Conservation (phyloP, 305 asterid genomes). For the Lippia alba region DNA sequence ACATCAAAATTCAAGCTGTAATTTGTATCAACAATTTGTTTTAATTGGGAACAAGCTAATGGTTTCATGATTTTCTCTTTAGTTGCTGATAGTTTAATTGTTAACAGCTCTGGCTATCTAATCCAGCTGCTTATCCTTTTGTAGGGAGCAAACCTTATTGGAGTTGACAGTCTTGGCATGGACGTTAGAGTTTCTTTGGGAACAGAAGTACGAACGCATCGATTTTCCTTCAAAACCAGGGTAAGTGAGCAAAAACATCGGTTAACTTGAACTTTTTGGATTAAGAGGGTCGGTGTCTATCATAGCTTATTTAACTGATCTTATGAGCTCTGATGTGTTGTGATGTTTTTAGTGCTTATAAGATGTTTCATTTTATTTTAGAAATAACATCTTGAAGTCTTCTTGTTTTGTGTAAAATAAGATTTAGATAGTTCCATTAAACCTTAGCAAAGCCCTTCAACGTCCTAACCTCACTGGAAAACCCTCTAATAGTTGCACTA, state of each 20-base stretch:
- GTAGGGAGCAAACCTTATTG: slow-evolving; percentile 72
- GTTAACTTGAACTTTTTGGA: background rate
- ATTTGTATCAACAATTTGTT: background rate
- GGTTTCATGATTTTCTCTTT: slow-evolving; percentile 2
- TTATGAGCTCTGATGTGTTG: too few species aligned
- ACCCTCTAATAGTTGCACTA: too few species aligned
- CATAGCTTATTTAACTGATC: too few species aligned
- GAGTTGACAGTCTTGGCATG: slow-evolving; percentile 85
- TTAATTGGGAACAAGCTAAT: background rate
- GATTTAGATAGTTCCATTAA: too few species aligned
- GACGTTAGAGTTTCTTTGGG: slow-evolving; percentile 75
- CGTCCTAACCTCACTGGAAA: too few species aligned
- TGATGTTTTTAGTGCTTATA: too few species aligned
- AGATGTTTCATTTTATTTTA: too few species aligned
- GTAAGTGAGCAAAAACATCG: slow-evolving; percentile 45
- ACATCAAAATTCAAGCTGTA: background rate
- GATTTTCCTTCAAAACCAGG: slow-evolving; percentile 75
- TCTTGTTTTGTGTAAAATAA: too few species aligned
- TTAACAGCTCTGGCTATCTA: slow-evolving; percentile 27
- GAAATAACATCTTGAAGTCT: too few species aligned
- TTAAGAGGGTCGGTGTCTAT: too few species aligned
- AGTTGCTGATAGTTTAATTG: background rate
- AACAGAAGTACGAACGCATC: slow-evolving; percentile 74
- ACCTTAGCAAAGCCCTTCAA: too few species aligned
- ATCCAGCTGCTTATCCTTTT: slow-evolving; percentile 29